Evolutionary conservation across 2,329 filamentous ascomycete genomes (phyloP), one percentile per base, ranked within the genome.

Genomic region (Microascus cirrosus): DNA sequence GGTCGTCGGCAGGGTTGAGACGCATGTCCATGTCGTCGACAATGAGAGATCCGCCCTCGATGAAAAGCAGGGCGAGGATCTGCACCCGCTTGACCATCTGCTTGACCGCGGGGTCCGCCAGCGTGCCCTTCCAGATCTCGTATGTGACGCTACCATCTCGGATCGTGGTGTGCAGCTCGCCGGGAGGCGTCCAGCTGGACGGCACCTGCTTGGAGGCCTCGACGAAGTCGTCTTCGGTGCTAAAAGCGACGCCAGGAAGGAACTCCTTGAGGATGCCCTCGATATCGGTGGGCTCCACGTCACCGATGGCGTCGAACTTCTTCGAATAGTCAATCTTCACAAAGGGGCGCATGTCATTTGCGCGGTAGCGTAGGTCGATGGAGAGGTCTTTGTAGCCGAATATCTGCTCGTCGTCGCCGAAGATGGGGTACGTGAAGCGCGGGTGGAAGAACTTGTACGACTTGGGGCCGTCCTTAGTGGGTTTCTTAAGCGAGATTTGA

Each of bases 361-460:
- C 79, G 67, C 83, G 76, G 64, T 77, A 86, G 61, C 83, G 83
- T 58, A 97, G 74, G 61, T 83, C 82, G 67, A 97, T 86, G 62
- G 84, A 83, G 58, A 96, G 79, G 57, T 84, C 84, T 68, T 90
- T 86, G 76, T 96, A 96, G 42, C 93, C 93, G 65, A 95, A 92
- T 62, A 97, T 93, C 34, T 80, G 82, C 71, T 99, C 91, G 10
- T 94, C 86, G n/a, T 97, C 87, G 66, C 90, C 90, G 64, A 97
- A 96, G 62, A 99, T 87, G 1, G 90, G 77, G 71, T 97, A 96
- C 20, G 93, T 96, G 70, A 92, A 95, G 67, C 83, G 82, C 0
- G 94, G 95, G 60, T 89, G 80, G 71, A 99, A 97, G 32, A 82
- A 80, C 28, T 81, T 79, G 63, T 86, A 28, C 35, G 79, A 81